Evolutionary conservation across 768 basidiomycete species (phyloP).

Genomic region (Mrakia gelida): DNA sequence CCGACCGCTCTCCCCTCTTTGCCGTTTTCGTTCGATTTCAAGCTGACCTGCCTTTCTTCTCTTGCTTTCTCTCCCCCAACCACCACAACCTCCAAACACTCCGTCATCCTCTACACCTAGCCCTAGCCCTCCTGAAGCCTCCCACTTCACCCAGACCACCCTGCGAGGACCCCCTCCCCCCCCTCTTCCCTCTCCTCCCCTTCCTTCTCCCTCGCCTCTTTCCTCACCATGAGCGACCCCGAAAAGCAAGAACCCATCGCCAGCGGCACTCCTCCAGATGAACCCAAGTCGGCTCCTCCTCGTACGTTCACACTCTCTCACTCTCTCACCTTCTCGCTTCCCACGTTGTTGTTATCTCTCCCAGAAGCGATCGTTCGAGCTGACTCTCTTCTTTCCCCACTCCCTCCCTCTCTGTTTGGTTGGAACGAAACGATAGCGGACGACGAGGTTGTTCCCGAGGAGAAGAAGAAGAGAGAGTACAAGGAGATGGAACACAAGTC

Average conservation of each 20-base stretch:
- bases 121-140: not conserved
- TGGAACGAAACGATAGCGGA: conserved; percentile 24
- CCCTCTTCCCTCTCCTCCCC: not conserved
- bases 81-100: too few species aligned
- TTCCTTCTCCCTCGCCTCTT: not conserved
- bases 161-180: conserved; percentile 8
- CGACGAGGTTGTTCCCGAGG: conserved; percentile 32
- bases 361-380: not conserved
- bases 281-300: conserved; percentile 8
- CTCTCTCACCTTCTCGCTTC: not conserved
- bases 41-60: too few species aligned
- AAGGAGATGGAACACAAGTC: conserved; percentile 51
- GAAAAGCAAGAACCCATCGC: not conserved
- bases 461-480: conserved; percentile 71
- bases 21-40: too few species aligned
- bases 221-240: not conserved
- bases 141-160: not conserved
- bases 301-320: not conserved
- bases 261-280: not conserved
- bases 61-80: too few species aligned
- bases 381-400: not conserved
- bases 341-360: not conserved
- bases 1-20: too few species aligned
- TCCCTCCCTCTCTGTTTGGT: not conserved
- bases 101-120: too few species aligned